Conservation (phyloP, 371 early-diverging fungal genomes). For the Syncephalastrum racemosum region DNA sequence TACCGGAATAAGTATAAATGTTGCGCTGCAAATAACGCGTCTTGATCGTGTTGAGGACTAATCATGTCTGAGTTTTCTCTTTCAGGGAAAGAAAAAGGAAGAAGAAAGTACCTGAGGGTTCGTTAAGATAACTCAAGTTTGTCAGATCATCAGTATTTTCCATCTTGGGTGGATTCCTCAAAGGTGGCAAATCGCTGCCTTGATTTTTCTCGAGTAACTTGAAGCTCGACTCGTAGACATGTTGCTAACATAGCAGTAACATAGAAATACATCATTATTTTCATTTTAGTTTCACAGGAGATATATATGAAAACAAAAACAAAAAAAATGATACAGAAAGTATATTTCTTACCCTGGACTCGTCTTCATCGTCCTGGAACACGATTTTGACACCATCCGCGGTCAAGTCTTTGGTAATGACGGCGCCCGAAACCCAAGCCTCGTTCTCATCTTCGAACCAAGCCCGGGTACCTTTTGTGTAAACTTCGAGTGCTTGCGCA, state of each 20-base stretch:
- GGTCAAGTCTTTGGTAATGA: constrained; percentile 57
- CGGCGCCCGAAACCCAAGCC: constrained; percentile 81
- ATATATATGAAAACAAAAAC: background rate
- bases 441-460: constrained; percentile 90
- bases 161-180: constrained; percentile 86
- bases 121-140: constrained; percentile 87
- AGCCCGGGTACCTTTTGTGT: constrained; percentile 74
- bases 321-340: background rate
- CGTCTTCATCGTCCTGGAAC: constrained; percentile 66
- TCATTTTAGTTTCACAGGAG: constrained; percentile 4
- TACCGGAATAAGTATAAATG: constrained; percentile 99
- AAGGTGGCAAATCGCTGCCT: constrained; percentile 75
- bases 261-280: background rate
- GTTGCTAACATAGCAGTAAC: constrained; percentile 47
- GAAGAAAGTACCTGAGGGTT: constrained; percentile 72
- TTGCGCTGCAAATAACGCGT: constrained; percentile 85
- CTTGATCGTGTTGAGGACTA: constrained; percentile 86
- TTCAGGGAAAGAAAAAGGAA: background rate
- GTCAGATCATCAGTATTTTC: constrained; percentile 94
- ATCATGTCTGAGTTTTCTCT: background rate
- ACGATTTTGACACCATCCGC: constrained; percentile 59
- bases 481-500: constrained; percentile 56
- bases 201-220: constrained; percentile 65
- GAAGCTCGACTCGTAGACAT: constrained; percentile 70
- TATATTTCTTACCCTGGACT: background rate